A percentile compares a stretch with the other conserved stretches of the same genome.
Evolutionary conservation across 1,284 basidiomycete species (phyloP).

Genomic region (Marasmius fiardii): DNA sequence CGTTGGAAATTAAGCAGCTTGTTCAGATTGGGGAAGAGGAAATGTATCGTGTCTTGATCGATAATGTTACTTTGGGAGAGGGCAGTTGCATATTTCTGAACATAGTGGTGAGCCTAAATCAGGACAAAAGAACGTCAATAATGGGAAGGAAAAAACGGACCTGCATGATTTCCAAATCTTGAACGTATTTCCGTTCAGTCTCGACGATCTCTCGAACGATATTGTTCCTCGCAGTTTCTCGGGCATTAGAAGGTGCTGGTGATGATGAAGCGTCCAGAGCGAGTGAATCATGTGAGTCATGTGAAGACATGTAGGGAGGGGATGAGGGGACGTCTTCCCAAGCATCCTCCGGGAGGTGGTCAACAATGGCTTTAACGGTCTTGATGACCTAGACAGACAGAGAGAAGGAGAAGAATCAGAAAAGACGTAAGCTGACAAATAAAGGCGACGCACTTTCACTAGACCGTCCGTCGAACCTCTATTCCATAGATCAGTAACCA

Average conservation of each 20-base stretch:
- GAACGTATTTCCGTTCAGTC: constrained; percentile 97
- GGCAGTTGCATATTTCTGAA: constrained; percentile 77
- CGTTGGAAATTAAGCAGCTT: constrained; percentile 96
- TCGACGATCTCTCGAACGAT: constrained; percentile 87
- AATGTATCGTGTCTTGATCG: constrained; percentile 92
- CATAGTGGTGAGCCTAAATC: constrained; percentile 15
- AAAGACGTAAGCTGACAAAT: constrained; percentile 3
- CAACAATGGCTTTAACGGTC: constrained; percentile 87
- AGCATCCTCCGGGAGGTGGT: constrained; percentile 73
- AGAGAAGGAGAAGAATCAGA: constrained; percentile 1
- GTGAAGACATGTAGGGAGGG: constrained; percentile 48
- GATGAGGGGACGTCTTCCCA: constrained; percentile 67
- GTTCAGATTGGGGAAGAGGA: constrained; percentile 94
- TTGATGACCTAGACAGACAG: constrained; percentile 67
- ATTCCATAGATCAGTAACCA: constrained; percentile 87
- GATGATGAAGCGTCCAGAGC: constrained; percentile 37
- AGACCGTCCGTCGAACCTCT: constrained; percentile 91
- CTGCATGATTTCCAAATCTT: constrained; percentile 97
- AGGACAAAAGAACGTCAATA: constrained; percentile 5
- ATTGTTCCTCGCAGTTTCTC: constrained; percentile 71
- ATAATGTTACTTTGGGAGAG: constrained; percentile 82
- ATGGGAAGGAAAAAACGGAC: constrained; percentile 38
- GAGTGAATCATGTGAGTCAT: constrained; percentile 60
- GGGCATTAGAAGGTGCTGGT: constrained; percentile 45
- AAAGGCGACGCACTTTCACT: constrained; percentile 71